Base-by-base conservation (phyloP, 202 grass and related monocot species). In the Saccharum hybrid region DNA sequence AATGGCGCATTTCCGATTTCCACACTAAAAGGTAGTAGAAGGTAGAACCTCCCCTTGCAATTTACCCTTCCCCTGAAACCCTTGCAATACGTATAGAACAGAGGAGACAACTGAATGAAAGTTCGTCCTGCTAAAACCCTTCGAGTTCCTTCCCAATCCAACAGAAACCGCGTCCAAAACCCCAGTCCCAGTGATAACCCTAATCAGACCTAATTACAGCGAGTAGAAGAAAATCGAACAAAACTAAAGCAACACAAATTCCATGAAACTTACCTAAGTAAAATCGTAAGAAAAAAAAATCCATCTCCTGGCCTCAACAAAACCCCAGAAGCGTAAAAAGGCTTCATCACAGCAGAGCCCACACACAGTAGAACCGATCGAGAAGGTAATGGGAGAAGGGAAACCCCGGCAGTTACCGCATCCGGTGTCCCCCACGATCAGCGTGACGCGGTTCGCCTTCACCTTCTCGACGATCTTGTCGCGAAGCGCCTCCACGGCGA, bases 391-490 rank as follows among this genome's bases (percentile, higher is more conserved):
- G 30, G 5, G 31, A 57, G 30, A 46, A n/a, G 42, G 3, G 7
- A 61, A 7, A 7, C 16, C 8, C 28, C 28, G 10, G 46, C 4
- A n/a, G 7, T 83, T 97, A 97, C 94, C 94, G 48, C 94, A 97
- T 81, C 94, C 94, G 0, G 94, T 91, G 63, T 97, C 94, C 38
- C 94, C 94, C 9, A 97, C 79, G 75, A 97, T 94, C 14, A 97
- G 88, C 6, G 94, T 94, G 75, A 97, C 92, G 12, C 90, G 94
- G 86, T 94, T 97, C 72, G 81, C 88, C 78, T 80, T 89, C 38
- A 97, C 88, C 90, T 97, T 97, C 75, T 94, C 85, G 13, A 97
- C 92, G 78, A 97, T 94, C 86, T 88, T 97, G 59, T 86, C 84
- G 66, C 94, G 94, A 37, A 94, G 87, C 19, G 86, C 83, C 81